Base-by-base conservation (phyloP, 345 rosid genomes). In the Salix suchowensis region DNA sequence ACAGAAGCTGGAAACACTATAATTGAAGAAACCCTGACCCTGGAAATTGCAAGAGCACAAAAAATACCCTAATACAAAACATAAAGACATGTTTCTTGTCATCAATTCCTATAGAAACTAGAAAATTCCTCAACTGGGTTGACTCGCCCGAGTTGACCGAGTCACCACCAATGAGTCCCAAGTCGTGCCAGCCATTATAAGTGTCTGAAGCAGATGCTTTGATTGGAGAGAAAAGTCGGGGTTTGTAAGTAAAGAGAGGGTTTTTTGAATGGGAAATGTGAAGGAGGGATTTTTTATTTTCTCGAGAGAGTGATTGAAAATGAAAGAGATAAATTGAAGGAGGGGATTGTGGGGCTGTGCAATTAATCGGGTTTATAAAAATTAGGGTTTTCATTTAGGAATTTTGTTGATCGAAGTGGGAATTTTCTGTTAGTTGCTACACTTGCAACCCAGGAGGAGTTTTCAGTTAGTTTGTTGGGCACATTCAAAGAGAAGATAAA, bases 151-250 rank as follows among this genome's bases (percentile, higher is more conserved):
- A 78, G 77, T 58, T 32, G 52, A 34, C 52, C 40, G 81, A 54
- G 73, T 78, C 87, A 34, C 78, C 83, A 52, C 34, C 78, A 13
- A 13, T 46, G 69, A 75, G 82, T 39, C 70, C 78, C 64, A 76
- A 24, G 60, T 87, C 89, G 46, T 86, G 89, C 95, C 95, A 91
- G 4, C 95, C 95, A 40, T 89, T 88, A 52, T 71, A 91, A 82
- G 40, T 67, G 60, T 68, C 52, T 4, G 80, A 55, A n/a, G 77
- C 32, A 37, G 71, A 71, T 65, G 87, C 79, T 62, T 36, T 71
- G 50, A 77, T 34, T 19, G 71, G 24, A 58, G 80, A 65, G 68
- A 73, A 48, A 39, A 16, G 68, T 7, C 78, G 48, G 58, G 32
- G 16, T 54, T 68, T 64, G 67, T 46, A 62, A 18, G 68, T 11